Evolutionary conservation across 2,329 filamentous ascomycete genomes (phyloP).

Genomic region (Beauveria varroae): DNA sequence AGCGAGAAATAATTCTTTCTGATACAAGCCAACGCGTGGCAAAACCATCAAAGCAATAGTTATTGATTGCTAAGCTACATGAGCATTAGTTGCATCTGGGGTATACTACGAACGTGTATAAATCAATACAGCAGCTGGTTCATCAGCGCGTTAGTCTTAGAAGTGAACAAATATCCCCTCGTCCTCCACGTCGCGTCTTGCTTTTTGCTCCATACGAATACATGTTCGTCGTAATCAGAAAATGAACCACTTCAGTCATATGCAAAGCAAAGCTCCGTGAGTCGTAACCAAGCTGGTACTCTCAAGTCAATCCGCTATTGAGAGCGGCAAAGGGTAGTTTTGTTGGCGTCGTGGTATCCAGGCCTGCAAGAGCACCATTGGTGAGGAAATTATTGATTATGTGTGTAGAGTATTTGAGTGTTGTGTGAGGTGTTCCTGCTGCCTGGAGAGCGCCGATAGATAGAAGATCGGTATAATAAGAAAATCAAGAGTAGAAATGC

Average conservation of each 20-base stretch:
- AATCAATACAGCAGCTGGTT: constrained; percentile 12
- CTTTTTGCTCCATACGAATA: constrained; percentile 3
- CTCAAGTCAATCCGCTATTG: neutral
- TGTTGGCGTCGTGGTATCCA: neutral
- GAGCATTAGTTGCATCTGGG: constrained; percentile 9
- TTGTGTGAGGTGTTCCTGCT: neutral
- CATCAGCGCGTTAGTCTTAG: constrained; percentile 10
- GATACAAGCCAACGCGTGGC: neutral
- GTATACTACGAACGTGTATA: constrained; percentile 11
- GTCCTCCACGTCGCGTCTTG: neutral
- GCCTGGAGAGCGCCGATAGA: constrained; percentile 3
- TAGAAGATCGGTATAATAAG: constrained; percentile 13
- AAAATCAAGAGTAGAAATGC: constrained; percentile 9
- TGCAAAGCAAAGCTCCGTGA: constrained; percentile 9
- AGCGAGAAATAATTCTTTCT: neutral
- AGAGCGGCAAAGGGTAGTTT: neutral
- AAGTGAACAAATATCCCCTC: constrained; percentile 10
- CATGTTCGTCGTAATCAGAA: constrained; percentile 6
- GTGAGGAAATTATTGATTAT: neutral
- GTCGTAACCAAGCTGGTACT: constrained; percentile 7
- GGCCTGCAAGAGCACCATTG: neutral
- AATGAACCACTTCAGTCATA: constrained; percentile 7
- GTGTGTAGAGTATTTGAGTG: neutral
- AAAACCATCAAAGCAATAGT: neutral
- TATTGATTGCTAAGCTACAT: constrained; percentile 9